Base-by-base conservation (phyloP, 1,139 yeast genomes). In the Taphrina wiesneri region DNA sequence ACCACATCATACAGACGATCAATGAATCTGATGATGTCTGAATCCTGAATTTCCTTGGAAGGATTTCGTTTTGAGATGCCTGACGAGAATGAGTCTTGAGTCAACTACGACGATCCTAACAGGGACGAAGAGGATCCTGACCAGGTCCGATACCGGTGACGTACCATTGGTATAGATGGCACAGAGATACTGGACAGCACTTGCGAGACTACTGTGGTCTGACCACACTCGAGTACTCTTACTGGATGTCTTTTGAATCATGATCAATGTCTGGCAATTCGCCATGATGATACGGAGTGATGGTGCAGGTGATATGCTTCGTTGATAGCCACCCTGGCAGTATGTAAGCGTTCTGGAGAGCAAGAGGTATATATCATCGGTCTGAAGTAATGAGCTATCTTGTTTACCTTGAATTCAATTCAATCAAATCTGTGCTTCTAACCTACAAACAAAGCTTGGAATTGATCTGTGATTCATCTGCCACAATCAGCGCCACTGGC, bases 1-100 rank as follows among this genome's bases (percentile, higher is more conserved):
- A 47, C 56, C 5, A 59, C 54, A 21, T 59, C 63, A n/a, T 47
- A 51, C 26, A 59, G 56, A 39, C 53, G 54, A 23, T 59, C 63
- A 28, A 59, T 51, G 17, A 59, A 59, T 15, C 36, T 47, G 46
- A 47, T 39, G 36, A 59, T 43, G 21, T 59, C 56, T 17, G 39
- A n/a, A 2, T 39, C 53, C 23, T 30, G 30, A 17, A 59, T 47
- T 36, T 47, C 47, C 56, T 47, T 46, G 25, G 19, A 23, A 2
- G 63, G 63, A 36, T 47, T 47, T 2, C 56, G 54, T 15, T 51
- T 49, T 17, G 63, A 52, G 13, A 59, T 59, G 13, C 63, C 63
- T 45, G 49, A 13, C 21, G 2, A 2, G 11, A 5, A 45, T 45
- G n/a, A 45, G 26, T n/a, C 46, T 19, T 56, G 15, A n/a, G n/a